Conservation (phyloP, 2,329 filamentous ascomycete genomes). For the Ilyonectria sp. region DNA sequence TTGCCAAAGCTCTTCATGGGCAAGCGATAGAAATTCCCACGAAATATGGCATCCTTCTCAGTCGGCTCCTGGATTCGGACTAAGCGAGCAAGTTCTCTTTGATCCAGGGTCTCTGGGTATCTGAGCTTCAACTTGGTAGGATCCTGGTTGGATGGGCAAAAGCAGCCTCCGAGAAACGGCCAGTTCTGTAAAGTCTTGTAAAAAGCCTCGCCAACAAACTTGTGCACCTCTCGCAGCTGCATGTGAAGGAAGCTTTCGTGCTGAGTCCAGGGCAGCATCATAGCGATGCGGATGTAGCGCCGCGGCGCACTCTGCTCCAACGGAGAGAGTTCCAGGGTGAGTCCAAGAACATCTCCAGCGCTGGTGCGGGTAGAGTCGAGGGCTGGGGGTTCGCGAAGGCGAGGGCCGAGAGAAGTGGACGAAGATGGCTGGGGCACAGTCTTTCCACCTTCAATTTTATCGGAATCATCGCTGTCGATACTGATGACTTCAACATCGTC, state of each 20-base stretch:
- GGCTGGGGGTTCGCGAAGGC: background rate
- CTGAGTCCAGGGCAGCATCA: constrained; percentile 16
- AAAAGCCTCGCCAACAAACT: constrained; percentile 8
- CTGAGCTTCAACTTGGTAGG: constrained; percentile 16
- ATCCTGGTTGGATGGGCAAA: constrained; percentile 8
- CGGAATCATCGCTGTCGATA: background rate
- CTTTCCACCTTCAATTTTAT: background rate
- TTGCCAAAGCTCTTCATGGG: constrained; percentile 2
- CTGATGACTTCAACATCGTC: background rate
- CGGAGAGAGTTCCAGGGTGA: constrained; percentile 30
- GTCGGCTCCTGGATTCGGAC: background rate
- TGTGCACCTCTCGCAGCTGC: background rate
- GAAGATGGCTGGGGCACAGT: background rate
- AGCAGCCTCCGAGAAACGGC: constrained; percentile 35
- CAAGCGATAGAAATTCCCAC: background rate
- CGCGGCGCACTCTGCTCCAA: constrained; percentile 35
- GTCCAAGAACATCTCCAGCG: background rate
- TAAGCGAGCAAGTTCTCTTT: background rate
- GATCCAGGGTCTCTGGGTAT: constrained; percentile 16
- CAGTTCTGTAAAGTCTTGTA: constrained; percentile 29
- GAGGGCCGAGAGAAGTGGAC: background rate
- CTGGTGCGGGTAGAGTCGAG: background rate
- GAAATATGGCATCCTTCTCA: no score
- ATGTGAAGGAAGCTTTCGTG: background rate
- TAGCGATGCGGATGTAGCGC: constrained; percentile 37